A percentile compares a stretch with the other conserved stretches of the same genome.
Evolutionary conservation across 73 alveolate species (phyloP).

Genomic region (Paramecium sonneborni): DNA sequence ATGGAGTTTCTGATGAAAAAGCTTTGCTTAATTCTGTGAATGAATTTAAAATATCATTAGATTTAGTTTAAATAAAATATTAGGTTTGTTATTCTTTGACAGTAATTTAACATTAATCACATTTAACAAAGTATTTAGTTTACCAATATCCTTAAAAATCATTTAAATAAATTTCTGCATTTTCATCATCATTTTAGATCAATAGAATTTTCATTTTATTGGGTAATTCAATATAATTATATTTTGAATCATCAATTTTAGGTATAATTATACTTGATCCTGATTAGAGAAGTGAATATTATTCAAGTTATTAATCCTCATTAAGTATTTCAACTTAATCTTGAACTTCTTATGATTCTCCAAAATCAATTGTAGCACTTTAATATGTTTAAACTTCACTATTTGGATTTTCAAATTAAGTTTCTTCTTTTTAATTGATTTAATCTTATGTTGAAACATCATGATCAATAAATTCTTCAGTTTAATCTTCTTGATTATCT

Average conservation of each 20-base stretch:
- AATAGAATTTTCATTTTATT: background rate
- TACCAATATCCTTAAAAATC: conserved; percentile 24
- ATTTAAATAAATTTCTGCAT: conserved; percentile 2
- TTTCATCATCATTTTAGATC: background rate
- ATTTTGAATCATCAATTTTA: background rate
- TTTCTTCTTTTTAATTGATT: background rate
- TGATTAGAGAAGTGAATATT: background rate
- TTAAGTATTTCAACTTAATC: background rate
- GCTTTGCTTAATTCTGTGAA: background rate
- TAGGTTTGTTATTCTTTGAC: background rate
- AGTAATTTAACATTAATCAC: conserved; percentile 26
- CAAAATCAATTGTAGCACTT: background rate
- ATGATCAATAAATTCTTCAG: background rate
- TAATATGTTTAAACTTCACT: background rate
- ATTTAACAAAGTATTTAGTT: conserved; percentile 17
- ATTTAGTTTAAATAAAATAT: background rate
- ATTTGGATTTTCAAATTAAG: background rate
- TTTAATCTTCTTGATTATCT: background rate
- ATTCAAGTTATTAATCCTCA: background rate
- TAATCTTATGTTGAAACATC: background rate
- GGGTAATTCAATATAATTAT: background rate
- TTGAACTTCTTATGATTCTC: background rate
- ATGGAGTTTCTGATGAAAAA: background rate
- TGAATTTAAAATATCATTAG: background rate
- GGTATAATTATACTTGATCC: background rate